Conservation (phyloP, 306 rosid species). For the Phaseolus lunatus region DNA sequence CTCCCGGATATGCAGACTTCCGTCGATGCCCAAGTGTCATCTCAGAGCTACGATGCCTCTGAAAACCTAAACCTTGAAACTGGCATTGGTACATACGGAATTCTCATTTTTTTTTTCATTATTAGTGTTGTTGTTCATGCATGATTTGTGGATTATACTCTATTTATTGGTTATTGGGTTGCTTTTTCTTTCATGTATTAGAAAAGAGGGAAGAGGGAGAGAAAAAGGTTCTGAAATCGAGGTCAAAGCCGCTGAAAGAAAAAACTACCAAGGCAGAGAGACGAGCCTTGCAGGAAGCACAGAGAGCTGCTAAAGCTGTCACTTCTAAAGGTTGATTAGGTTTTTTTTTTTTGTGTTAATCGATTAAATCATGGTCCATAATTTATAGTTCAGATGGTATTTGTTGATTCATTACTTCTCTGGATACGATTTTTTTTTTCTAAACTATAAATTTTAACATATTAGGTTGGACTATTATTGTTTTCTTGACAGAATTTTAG, state of each 20-base stretch:
- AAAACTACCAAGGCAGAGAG: conserved; percentile 86
- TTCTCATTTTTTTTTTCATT: background rate
- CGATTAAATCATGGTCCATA: background rate
- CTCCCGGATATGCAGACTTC: conserved; percentile 62
- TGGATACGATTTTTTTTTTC: too few relatives aligned
- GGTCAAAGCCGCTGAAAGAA: conserved; percentile 56
- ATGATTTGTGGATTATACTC: background rate
- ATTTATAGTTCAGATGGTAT: conserved; percentile 1
- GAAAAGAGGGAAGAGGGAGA: conserved; percentile 58
- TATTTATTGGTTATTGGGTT: conserved; percentile 2
- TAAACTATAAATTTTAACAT: background rate
- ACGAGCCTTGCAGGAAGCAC: conserved; percentile 88
- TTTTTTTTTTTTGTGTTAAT: background rate
- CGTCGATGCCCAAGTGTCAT: conserved; percentile 44
- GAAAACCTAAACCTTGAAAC: conserved; percentile 47
- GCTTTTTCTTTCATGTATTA: conserved; percentile 33
- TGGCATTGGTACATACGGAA: background rate
- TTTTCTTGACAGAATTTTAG: background rate
- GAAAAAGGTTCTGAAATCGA: conserved; percentile 44
- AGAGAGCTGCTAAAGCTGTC: conserved; percentile 84
- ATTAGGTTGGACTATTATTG: conserved; percentile 11
- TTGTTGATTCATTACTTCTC: background rate
- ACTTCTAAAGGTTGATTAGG: conserved; percentile 65
- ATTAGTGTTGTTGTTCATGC: background rate
- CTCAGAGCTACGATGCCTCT: conserved; percentile 73